These are phyloP conservation scores for Colletotrichum sojae DNA, from an alignment of 2,329 filamentous ascomycete genomes.

Conservation along the genomic window DNA sequence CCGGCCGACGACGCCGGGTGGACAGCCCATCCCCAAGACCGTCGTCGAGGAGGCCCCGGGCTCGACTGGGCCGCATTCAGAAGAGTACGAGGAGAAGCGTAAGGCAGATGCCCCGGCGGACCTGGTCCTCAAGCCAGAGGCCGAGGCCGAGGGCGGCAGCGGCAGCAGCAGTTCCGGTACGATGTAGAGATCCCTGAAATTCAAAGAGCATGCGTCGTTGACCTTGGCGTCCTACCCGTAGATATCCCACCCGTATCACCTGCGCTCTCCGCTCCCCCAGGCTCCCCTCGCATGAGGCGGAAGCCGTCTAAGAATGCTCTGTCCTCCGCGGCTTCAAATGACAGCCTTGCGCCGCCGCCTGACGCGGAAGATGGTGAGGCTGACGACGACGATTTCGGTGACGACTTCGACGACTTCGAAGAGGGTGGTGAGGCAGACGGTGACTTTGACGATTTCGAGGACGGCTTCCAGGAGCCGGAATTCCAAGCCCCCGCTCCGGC, in stretches of 20 bases:
- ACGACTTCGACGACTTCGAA: constrained; percentile 65
- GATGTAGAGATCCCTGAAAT: constrained; percentile 42
- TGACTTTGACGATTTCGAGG: constrained; percentile 80
- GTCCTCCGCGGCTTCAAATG: constrained; percentile 28
- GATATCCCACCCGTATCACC: constrained; percentile 51
- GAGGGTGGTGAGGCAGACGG: constrained; percentile 2
- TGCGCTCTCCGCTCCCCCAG: constrained; percentile 46
- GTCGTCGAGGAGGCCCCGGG: constrained; percentile 68
- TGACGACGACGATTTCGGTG: constrained; percentile 52
- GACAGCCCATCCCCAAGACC: constrained; percentile 63
- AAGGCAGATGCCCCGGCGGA: constrained; percentile 69
- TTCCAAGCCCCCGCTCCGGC: constrained; percentile 49
- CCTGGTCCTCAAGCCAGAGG: constrained; percentile 62
- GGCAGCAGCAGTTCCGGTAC: constrained; percentile 52
- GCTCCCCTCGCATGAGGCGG: constrained; percentile 49
- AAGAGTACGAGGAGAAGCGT: constrained; percentile 61
- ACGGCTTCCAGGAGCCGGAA: constrained; percentile 75
- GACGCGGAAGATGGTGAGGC: constrained; percentile 47
- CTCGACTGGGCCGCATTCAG: constrained; percentile 58
- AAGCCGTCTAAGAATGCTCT: constrained; percentile 48
- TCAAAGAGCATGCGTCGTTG: constrained; percentile 42
- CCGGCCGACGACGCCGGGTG: constrained; percentile 48
- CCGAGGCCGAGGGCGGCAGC: constrained; percentile 56
- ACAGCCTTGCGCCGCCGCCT: constrained; percentile 34
- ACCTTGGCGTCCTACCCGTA: constrained; percentile 49